Evolutionary conservation across 2,329 filamentous ascomycete genomes (phyloP), one percentile per base, ranked within the genome.

Genomic region (Xylaria multiplex): DNA sequence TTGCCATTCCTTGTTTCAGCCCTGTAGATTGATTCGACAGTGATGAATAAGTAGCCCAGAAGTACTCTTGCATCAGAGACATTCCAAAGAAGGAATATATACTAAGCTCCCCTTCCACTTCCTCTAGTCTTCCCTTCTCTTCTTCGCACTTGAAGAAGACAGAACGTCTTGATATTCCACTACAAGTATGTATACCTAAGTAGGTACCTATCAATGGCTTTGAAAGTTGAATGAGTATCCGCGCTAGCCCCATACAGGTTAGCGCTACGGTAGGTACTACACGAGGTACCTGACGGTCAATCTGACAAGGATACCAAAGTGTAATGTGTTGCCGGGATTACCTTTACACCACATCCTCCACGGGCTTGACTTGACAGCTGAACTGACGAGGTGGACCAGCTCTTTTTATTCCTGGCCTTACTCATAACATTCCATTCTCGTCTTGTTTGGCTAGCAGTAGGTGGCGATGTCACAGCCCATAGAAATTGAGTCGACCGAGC

Each of bases 401-500:
- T 46, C 16, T 24, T 49, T 32, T 46, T 52, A 56, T 53, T 42
- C 40, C 24, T 8, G 7, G 2, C 35, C 35, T 35, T 24, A 2
- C 49, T 63, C n/a, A 9, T 42, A 13, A 2, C 50, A 37, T 32
- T 46, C 3, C 50, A 30, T 32, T 46, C 43, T 22, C 27, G 42
- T 45, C 50, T 37, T 2, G 22, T 24, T 46, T 35, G 48, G 22
- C 9, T n/a, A 45, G 27, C 30, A 37, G 8, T 24, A 56, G 7
- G 24, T 42, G 59, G 79, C 80, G 61, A 77, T 79, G 75, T 86
- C 85, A 65, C 80, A 82, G 71, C 69, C 76, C 14, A 67, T 82
- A 64, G 75, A 81, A 58, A 87, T 90, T 68, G 78, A 80, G 69
- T 89, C 87, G 1, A 76, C 80, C 27, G 82, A 83, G 74, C 89